Base-by-base conservation (phyloP, 768 basidiomycete species). In the Macrolepiota dolichaula region DNA sequence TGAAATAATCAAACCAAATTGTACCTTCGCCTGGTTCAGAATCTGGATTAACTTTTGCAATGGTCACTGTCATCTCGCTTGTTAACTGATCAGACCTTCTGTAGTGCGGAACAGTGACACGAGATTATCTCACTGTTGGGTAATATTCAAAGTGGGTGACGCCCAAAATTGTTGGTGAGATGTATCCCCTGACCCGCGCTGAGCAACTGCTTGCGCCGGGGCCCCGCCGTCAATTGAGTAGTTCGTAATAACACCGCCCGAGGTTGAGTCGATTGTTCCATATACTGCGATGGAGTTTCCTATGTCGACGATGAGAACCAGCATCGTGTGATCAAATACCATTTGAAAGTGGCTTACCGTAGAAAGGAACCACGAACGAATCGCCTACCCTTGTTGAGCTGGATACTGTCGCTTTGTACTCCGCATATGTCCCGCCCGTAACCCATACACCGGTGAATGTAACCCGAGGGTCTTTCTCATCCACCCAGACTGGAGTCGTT, bases 1-100 rank as follows among this genome's bases (percentile, higher is more conserved):
- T 59, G 57, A 79, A 79, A 59, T 75, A 77, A 52, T 79, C 77
- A 60, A 77, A 77, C 77, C 77, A 77, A n/a, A 79, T 68, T 0
- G 77, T 77, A 1, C 76, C 77, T 64, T 79, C 77, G 3, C 66
- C 65, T 1, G 70, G 65, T 36, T 65, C 64, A 4, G 55, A 36
- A 10, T 64, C 55, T 27, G 25, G 40, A 51, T 76, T 76, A 0
- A 75, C 65, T 55, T 73, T 70, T 0, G 65, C 66, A 72, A 79
- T 75, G 3, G 72, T 76, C 17, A 77, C 73, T 5, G 65, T 66
- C 35, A 79, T 61, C 3, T 64, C 68, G 52, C 76, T 77, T 32
- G 3, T 13, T 37, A 50, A 55, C 40, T 59, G 62, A 19, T 29
- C 13, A 42, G 29, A 12, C 25, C 7, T 35, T 37, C 2, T 25